phyloP scores from a whole-genome alignment of 345 rosid species.

The Ceriops tagal region DNA sequence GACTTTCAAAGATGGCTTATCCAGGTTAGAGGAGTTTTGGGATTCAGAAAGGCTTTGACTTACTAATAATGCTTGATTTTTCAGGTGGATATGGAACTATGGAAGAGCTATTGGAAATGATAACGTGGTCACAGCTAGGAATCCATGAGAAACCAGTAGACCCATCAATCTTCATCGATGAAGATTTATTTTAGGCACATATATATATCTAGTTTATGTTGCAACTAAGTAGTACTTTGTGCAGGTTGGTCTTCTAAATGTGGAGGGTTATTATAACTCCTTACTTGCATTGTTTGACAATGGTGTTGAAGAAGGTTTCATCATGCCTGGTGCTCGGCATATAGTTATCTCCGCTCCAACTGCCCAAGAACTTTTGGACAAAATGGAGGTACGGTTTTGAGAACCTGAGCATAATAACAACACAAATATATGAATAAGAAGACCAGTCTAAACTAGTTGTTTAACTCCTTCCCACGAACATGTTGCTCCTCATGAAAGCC shows the following conservation, averaged over 20 bases:
- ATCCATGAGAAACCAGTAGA: constrained; percentile 86
- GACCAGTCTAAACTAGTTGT: background rate
- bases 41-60: constrained; percentile 5
- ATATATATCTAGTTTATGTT: background rate
- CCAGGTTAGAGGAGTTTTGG: background rate
- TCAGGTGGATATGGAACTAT: constrained; percentile 96
- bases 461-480: no score
- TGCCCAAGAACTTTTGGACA: constrained; percentile 76
- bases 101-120: constrained; percentile 96
- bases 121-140: constrained; percentile 97
- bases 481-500: background rate
- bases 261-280: constrained; percentile 82
- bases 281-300: constrained; percentile 83
- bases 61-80: constrained; percentile 4
- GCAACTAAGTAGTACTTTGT: constrained; percentile 1
- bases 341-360: constrained; percentile 84
- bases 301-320: constrained; percentile 90
- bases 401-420: background rate
- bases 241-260: constrained; percentile 91
- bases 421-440: background rate
- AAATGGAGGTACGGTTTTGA: constrained; percentile 73
- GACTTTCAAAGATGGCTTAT: constrained; percentile 3
- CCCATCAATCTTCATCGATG: constrained; percentile 18
- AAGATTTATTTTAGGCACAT: background rate
- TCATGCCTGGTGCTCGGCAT: constrained; percentile 75